Evolutionary conservation across 176 grass and related monocot species (phyloP).

Genomic region (maize (Zea mays)): Zm-B73-REFERENCE-NAM-5.0 NC_050101.1:57017001-57017500

Average conservation of each 20-base stretch:
- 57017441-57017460: constrained; percentile 1
- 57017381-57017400: constrained; percentile 57
- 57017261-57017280: constrained; percentile 23
- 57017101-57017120: background rate
- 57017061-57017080: background rate
- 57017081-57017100: constrained; percentile 17
- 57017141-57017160: background rate
- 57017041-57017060: background rate
- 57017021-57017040: constrained; percentile 22
- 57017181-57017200: constrained; percentile 41
- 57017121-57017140: constrained; percentile 6
- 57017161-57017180: constrained; percentile 27
- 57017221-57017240: constrained; percentile 72
- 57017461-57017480: background rate
- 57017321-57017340: constrained; percentile 1
- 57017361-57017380: constrained; percentile 28
- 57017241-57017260: constrained; percentile 91
- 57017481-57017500: background rate
- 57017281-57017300: constrained; percentile 3
- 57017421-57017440: constrained; percentile 90
- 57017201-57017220: constrained; percentile 56
- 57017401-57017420: constrained; percentile 77
- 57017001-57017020: background rate
- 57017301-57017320: constrained; percentile 7
- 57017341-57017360: background rate